Evolutionary conservation across 306 rosid genomes (phyloP).

Genomic region (Trifolium dubium): DNA sequence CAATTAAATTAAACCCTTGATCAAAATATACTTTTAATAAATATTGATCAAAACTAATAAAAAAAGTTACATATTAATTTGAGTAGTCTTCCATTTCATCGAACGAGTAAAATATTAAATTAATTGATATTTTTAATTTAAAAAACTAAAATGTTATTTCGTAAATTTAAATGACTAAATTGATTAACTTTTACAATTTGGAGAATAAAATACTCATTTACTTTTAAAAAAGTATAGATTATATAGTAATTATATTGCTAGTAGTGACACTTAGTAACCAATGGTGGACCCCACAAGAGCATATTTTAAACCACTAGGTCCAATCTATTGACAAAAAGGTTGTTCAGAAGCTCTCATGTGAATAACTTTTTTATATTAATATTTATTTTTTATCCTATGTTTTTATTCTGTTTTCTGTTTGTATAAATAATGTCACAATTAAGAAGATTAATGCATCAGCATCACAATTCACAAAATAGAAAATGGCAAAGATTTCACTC

Average conservation of each 20-base stretch:
- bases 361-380: conserved; percentile 17
- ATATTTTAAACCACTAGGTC: conserved; percentile 35
- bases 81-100: too few species aligned
- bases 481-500: conserved; percentile 46
- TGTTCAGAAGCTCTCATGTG: conserved; percentile 51
- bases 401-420: conserved; percentile 40
- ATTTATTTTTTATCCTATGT: conserved; percentile 1
- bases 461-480: conserved; percentile 25
- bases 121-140: too few species aligned
- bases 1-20: too few species aligned
- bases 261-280: neutral
- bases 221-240: too few species aligned
- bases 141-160: too few species aligned
- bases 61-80: too few species aligned
- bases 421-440: conserved; percentile 42
- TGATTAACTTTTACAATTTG: too few species aligned
- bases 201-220: too few species aligned
- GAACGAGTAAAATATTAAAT: too few species aligned
- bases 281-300: conserved; percentile 45
- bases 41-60: too few species aligned
- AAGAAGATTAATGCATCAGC: conserved; percentile 41
- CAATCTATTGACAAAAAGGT: conserved; percentile 51
- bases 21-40: too few species aligned
- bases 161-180: too few species aligned
- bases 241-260: neutral